phyloP scores from a whole-genome alignment of 1,284 basidiomycete genomes.

The Rhodotorula sp. region DNA sequence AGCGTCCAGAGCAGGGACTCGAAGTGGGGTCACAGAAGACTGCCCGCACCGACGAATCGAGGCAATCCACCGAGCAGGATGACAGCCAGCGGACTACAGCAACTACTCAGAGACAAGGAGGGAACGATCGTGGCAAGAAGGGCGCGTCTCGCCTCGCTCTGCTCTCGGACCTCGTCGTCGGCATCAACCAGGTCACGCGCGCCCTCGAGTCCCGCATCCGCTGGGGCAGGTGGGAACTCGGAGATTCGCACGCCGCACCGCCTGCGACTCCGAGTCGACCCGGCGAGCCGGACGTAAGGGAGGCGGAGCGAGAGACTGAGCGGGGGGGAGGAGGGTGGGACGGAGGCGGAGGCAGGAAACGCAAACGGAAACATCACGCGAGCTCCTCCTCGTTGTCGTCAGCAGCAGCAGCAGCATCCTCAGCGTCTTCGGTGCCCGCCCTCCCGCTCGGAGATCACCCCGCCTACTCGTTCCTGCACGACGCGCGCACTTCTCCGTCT shows the following conservation, averaged over 20 bases:
- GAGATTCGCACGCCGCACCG: constrained; percentile 19
- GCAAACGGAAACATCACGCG: constrained; percentile 1
- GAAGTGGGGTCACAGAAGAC: too few relatives aligned
- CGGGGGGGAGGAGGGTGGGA: background rate
- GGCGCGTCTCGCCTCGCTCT: constrained; percentile 1
- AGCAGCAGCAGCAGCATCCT: background rate
- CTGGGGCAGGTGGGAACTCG: constrained; percentile 37
- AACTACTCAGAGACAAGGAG: too few relatives aligned
- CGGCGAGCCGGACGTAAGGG: too few relatives aligned
- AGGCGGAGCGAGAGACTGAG: background rate
- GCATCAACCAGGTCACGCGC: constrained; percentile 40
- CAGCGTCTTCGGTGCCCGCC: background rate
- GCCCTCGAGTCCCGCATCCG: constrained; percentile 42
- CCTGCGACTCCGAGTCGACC: background rate
- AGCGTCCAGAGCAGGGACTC: too few relatives aligned
- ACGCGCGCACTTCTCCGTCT: background rate
- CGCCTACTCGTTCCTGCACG: constrained; percentile 13
- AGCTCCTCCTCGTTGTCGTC: background rate
- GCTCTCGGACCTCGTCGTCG: constrained; percentile 29
- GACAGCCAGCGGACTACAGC: too few relatives aligned
- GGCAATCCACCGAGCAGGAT: too few relatives aligned
- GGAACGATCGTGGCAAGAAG: too few relatives aligned
- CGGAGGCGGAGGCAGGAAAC: background rate
- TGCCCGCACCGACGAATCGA: too few relatives aligned
- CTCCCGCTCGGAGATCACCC: constrained; percentile 9